phyloP scores from a whole-genome alignment of 2,329 filamentous ascomycete genomes.

The Cercospora sp. region DNA sequence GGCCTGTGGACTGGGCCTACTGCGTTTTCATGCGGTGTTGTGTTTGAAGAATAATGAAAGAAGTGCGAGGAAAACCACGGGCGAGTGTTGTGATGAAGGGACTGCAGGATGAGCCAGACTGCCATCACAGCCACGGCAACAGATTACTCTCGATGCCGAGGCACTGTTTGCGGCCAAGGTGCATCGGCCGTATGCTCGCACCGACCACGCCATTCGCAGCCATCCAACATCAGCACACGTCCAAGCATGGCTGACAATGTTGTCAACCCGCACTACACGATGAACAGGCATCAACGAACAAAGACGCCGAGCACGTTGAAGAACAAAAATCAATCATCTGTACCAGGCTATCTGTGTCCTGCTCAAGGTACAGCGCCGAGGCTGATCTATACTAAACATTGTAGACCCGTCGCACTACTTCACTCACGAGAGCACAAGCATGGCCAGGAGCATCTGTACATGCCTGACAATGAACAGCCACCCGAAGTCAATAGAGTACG shows the following conservation, averaged over 20 bases:
- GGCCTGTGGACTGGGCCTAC: neutral
- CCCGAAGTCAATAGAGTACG: neutral
- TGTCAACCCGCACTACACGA: neutral
- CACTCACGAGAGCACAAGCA: slow-evolving; percentile 3
- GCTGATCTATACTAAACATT: slow-evolving; percentile 1
- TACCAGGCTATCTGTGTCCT: slow-evolving; percentile 22
- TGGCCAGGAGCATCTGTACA: slow-evolving; percentile 16
- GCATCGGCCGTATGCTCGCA: neutral
- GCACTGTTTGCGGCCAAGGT: neutral
- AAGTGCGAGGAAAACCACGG: neutral
- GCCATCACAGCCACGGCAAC: neutral
- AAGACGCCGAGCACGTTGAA: neutral
- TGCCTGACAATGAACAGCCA: slow-evolving; percentile 3
- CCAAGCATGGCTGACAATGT: neutral
- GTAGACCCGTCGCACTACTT: slow-evolving; percentile 7
- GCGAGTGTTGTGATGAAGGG: neutral
- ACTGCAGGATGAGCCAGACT: neutral
- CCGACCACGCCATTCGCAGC: neutral
- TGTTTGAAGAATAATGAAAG: neutral
- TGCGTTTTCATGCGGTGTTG: neutral
- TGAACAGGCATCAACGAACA: neutral
- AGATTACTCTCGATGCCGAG: slow-evolving; percentile 1
- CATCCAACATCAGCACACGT: neutral
- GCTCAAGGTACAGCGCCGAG: slow-evolving; percentile 16
- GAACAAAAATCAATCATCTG: slow-evolving; percentile 8